Conservation (phyloP, 352 stramenopile genomes). For the Pythium sp. region DNA sequence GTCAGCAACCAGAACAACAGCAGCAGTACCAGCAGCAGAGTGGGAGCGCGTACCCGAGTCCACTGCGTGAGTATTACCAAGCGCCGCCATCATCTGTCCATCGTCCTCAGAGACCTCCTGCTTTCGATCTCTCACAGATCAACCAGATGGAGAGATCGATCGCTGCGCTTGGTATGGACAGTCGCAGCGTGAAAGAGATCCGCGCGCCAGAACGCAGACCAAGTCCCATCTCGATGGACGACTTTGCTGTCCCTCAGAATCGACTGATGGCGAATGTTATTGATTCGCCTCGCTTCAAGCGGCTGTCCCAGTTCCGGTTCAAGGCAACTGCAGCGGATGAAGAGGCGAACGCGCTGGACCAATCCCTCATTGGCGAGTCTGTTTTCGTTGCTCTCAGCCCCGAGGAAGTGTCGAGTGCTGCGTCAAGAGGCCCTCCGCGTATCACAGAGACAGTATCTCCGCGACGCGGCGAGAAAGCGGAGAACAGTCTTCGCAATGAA, state of each 20-base stretch:
- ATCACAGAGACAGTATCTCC: conserved; percentile 41
- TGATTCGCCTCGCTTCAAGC: conserved; percentile 42
- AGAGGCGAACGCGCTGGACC: conserved; percentile 41
- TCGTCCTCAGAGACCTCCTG: conserved; percentile 9
- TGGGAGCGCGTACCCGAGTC: background rate
- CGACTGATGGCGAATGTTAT: conserved; percentile 24
- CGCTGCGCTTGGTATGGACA: conserved; percentile 9
- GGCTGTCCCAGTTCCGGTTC: conserved; percentile 32
- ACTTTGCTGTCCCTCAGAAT: conserved; percentile 42
- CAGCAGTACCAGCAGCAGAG: conserved; percentile 11
- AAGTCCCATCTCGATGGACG: conserved; percentile 66
- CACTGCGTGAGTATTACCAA: conserved; percentile 3
- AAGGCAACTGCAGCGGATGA: conserved; percentile 4
- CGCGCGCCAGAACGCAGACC: conserved; percentile 23
- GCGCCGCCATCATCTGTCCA: background rate
- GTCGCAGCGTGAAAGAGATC: conserved; percentile 9
- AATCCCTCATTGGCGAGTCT: conserved; percentile 64
- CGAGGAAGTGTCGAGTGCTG: conserved; percentile 9
- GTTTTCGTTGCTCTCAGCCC: conserved; percentile 58
- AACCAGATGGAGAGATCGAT: conserved; percentile 19
- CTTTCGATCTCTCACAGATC: conserved; percentile 19
- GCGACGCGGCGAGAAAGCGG: conserved; percentile 11
- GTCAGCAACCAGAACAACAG: conserved; percentile 21
- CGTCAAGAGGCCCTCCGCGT: conserved; percentile 16
- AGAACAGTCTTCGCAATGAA: background rate